phyloP scores from a whole-genome alignment of 2,329 filamentous ascomycete genomes.

The Nemania sp. region DNA sequence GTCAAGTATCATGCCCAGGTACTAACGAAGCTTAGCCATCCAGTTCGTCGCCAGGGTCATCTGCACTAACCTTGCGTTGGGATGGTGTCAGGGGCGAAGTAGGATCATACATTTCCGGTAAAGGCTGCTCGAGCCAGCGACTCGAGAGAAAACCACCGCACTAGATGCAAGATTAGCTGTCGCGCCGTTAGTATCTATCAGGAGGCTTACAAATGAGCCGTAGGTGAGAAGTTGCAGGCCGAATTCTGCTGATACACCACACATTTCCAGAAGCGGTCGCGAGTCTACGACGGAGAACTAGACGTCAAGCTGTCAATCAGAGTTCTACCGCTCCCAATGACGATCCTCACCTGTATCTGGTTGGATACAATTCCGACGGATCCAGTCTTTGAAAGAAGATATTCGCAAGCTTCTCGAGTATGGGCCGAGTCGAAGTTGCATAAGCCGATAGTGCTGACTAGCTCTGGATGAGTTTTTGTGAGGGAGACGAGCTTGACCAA shows the following conservation, averaged over 20 bases:
- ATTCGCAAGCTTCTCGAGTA: conserved; percentile 40
- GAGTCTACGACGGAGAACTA: conserved; percentile 44
- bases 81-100: conserved; percentile 41
- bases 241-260: conserved; percentile 36
- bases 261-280: conserved; percentile 40
- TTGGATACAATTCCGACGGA: conserved; percentile 41
- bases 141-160: conserved; percentile 45
- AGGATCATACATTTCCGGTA: conserved; percentile 41
- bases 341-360: conserved; percentile 41
- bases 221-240: conserved; percentile 42
- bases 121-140: conserved; percentile 40
- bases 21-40: conserved; percentile 24
- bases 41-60: neutral
- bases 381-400: conserved; percentile 38
- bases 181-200: too few species aligned
- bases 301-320: neutral
- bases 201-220: conserved; percentile 40
- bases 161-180: conserved; percentile 21
- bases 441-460: conserved; percentile 41
- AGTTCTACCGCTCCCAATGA: neutral
- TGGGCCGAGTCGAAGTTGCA: conserved; percentile 45
- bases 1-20: conserved; percentile 40
- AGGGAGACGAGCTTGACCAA: conserved; percentile 40
- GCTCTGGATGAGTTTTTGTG: conserved; percentile 36
- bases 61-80: conserved; percentile 32